Percentiles rank a stretch among this genome's conserved stretches.
Conservation (phyloP, 148 eudicot species). For the Amaranthus hypochondriacus region DNA sequence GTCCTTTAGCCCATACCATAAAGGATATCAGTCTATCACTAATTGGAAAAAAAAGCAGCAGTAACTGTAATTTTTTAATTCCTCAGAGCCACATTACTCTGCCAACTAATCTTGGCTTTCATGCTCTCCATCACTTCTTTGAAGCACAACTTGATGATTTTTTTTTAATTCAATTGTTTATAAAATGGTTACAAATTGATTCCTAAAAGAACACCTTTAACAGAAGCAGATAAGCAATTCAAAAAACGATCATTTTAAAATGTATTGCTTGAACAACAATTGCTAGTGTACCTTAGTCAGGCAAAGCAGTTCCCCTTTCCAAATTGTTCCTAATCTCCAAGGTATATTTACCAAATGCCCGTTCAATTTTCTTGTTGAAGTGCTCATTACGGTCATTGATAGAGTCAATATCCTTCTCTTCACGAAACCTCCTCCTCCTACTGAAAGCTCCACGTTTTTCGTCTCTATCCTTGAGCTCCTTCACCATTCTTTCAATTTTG, state of each 20-base stretch:
- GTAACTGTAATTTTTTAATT: too few relatives aligned
- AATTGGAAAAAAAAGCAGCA: too few relatives aligned
- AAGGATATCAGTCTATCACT: too few relatives aligned
- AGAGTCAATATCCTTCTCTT: constrained; percentile 91
- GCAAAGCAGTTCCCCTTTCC: constrained; percentile 96
- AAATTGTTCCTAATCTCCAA: constrained; percentile 96
- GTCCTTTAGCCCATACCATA: too few relatives aligned
- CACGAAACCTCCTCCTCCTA: constrained; percentile 80
- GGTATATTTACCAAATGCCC: constrained; percentile 92
- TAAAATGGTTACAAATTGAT: not conserved
- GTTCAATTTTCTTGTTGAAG: constrained; percentile 96
- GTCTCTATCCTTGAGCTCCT: constrained; percentile 88
- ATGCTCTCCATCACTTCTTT: too few relatives aligned
- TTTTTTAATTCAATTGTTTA: too few relatives aligned
- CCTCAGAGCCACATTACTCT: too few relatives aligned
- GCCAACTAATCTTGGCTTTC: too few relatives aligned
- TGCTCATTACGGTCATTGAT: constrained; percentile 98
- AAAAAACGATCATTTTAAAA: not conserved
- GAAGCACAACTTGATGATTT: too few relatives aligned
- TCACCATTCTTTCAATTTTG: constrained; percentile 73
- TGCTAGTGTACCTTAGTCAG: constrained; percentile 57
- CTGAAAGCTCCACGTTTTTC: constrained; percentile 76
- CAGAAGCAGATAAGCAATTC: constrained; percentile 4
- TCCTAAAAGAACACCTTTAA: not conserved
- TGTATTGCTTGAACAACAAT: not conserved